These are phyloP conservation scores for Vinca minor DNA, from an alignment of 257 asterid species.

Conservation along the genomic window DNA sequence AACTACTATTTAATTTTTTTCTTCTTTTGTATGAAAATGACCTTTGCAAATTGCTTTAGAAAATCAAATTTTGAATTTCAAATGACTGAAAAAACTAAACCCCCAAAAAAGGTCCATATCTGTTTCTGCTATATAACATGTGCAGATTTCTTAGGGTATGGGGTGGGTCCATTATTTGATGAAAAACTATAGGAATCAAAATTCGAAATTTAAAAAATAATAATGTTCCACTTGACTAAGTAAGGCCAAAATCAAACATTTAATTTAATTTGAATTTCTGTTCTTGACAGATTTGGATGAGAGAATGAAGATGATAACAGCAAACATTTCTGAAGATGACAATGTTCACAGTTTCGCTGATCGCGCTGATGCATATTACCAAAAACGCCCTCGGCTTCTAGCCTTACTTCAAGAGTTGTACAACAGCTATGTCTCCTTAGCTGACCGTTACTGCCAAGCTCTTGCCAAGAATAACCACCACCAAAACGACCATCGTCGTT, in stretches of 20 bases:
- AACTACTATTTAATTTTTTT: neutral
- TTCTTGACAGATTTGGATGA: constrained; percentile 67
- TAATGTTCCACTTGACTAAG: neutral
- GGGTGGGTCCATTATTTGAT: neutral
- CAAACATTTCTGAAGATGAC: constrained; percentile 30
- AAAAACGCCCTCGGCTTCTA: constrained; percentile 77
- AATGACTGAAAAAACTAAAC: constrained; percentile 8
- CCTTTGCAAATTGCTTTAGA: neutral
- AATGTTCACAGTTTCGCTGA: constrained; percentile 57
- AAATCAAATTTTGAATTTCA: constrained; percentile 8
- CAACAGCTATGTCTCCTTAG: constrained; percentile 68
- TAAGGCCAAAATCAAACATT: neutral
- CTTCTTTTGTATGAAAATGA: constrained; percentile 6
- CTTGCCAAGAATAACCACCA: constrained; percentile 47
- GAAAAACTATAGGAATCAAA: neutral
- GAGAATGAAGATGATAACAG: constrained; percentile 52
- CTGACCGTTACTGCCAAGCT: constrained; percentile 72
- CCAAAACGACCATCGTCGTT: constrained; percentile 37
- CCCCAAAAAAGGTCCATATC: neutral
- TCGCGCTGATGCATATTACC: constrained; percentile 73
- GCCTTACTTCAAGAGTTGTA: constrained; percentile 67
- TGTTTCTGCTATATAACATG: neutral
- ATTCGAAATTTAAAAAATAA: constrained; percentile 1
- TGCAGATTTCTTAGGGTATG: neutral
- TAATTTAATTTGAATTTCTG: constrained; percentile 4